phyloP scores from a whole-genome alignment of 2,329 filamentous ascomycete genomes.

The Cryphonectria parasitica region DNA sequence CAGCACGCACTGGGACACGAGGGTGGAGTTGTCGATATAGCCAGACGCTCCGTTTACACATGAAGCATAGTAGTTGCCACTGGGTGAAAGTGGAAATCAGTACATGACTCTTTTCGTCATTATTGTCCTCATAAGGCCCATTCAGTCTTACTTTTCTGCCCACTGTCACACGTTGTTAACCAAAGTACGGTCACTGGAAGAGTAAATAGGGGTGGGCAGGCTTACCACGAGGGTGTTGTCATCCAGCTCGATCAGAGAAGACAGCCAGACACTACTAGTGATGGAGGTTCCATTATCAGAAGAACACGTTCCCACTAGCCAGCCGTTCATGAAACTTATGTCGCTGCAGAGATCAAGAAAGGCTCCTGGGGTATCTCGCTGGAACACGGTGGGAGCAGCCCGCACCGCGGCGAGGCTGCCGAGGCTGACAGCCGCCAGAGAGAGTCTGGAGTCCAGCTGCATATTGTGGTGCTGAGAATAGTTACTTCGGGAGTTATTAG shows the following conservation, averaged over 20 bases:
- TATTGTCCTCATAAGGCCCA: background rate
- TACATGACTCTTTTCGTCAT: background rate
- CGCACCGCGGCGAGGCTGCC: background rate
- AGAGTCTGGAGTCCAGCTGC: background rate
- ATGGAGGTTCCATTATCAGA: background rate
- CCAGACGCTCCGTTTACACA: conserved; percentile 3
- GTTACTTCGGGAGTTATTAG: background rate
- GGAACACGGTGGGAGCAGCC: background rate
- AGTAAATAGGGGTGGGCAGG: background rate
- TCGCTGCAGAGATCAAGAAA: background rate
- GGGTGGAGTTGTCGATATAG: conserved; percentile 4
- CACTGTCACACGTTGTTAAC: background rate
- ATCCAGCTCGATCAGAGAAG: conserved; percentile 1
- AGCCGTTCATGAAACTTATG: conserved; percentile 5
- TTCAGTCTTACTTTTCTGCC: background rate
- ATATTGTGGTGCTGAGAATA: background rate
- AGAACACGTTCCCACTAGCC: conserved; percentile 4
- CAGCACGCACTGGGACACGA: conserved; percentile 9
- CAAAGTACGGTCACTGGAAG: background rate
- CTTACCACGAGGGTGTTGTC: background rate
- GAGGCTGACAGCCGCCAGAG: background rate
- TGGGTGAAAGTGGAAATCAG: background rate
- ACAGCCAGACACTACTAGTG: conserved; percentile 9
- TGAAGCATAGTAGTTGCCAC: conserved; percentile 9
- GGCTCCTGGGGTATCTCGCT: background rate